phyloP scores from a whole-genome alignment of 208 protist species.

The Angomonas deanei region DNA sequence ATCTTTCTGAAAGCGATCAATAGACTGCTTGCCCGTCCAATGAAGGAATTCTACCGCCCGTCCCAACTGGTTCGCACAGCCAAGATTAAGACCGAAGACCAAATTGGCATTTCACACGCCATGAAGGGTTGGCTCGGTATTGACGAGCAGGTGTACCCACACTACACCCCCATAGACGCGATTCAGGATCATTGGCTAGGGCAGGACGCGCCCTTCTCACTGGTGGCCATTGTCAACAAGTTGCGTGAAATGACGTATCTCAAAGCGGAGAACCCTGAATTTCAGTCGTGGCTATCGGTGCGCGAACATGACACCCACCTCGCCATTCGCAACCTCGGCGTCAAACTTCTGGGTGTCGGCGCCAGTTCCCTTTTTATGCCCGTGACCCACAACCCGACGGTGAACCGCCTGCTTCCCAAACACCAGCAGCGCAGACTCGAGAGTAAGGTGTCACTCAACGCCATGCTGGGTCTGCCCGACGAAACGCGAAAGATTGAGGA shows the following conservation, averaged over 20 bases:
- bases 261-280: slow-evolving; percentile 82
- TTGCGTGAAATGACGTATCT: slow-evolving; percentile 86
- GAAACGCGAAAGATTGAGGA: slow-evolving; percentile 73
- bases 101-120: slow-evolving; percentile 71
- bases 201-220: slow-evolving; percentile 78
- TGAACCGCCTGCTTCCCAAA: slow-evolving; percentile 80
- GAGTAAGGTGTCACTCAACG: slow-evolving; percentile 70
- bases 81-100: slow-evolving; percentile 60
- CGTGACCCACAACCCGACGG: slow-evolving; percentile 68
- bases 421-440: slow-evolving; percentile 74
- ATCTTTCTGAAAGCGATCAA: slow-evolving; percentile 65
- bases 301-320: slow-evolving; percentile 68
- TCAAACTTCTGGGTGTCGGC: slow-evolving; percentile 80
- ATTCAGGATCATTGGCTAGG: slow-evolving; percentile 89
- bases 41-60: slow-evolving; percentile 85
- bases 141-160: slow-evolving; percentile 78
- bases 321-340: slow-evolving; percentile 75
- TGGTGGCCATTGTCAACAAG: slow-evolving; percentile 84
- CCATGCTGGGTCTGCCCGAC: slow-evolving; percentile 72
- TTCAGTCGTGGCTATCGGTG: slow-evolving; percentile 83
- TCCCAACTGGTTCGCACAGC: slow-evolving; percentile 80
- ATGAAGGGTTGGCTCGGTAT: slow-evolving; percentile 84
- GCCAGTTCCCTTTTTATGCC: slow-evolving; percentile 81
- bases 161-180: slow-evolving; percentile 87
- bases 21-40: slow-evolving; percentile 60